phyloP scores from a whole-genome alignment of 352 stramenopile genomes.

The Globisporangium okanoganense region DNA sequence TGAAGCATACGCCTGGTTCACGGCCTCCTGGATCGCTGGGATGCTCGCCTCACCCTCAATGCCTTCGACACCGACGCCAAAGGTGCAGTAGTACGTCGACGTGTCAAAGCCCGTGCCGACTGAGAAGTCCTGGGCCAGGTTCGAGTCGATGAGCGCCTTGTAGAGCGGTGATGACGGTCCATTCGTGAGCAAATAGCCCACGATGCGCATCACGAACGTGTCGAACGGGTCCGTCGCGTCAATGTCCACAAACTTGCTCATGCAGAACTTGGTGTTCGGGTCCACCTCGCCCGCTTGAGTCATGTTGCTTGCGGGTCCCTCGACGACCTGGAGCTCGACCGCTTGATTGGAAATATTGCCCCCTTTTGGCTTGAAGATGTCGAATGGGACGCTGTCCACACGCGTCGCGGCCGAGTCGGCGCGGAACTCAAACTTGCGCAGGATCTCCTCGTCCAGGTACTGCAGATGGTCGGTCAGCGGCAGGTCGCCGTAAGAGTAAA shows the following conservation, averaged over 20 bases:
- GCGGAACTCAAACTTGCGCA: slow-evolving; percentile 63
- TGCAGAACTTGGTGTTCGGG: slow-evolving; percentile 79
- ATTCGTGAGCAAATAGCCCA: slow-evolving; percentile 77
- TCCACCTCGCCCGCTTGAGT: slow-evolving; percentile 32
- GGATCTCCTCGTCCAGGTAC: slow-evolving; percentile 67
- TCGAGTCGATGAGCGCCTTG: slow-evolving; percentile 75
- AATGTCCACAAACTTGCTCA: slow-evolving; percentile 66
- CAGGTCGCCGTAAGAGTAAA: slow-evolving; percentile 90
- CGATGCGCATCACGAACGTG: slow-evolving; percentile 75
- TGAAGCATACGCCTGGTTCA: slow-evolving; percentile 42
- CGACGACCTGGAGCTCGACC: slow-evolving; percentile 33
- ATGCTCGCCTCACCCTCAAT: slow-evolving; percentile 46
- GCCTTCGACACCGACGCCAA: slow-evolving; percentile 77
- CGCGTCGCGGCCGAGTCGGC: slow-evolving; percentile 40
- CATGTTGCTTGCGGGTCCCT: slow-evolving; percentile 67
- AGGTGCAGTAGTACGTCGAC: slow-evolving; percentile 72
- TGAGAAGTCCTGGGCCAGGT: slow-evolving; percentile 73
- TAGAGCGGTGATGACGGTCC: slow-evolving; percentile 78
- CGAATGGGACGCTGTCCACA: slow-evolving; percentile 44
- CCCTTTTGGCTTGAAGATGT: slow-evolving; percentile 25
- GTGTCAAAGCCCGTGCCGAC: slow-evolving; percentile 78
- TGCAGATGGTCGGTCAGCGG: slow-evolving; percentile 69
- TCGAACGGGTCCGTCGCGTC: slow-evolving; percentile 66
- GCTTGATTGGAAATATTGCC: neutral
- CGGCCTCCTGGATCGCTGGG: slow-evolving; percentile 55